phyloP scores from a whole-genome alignment of 768 basidiomycete genomes.

The Naganishia kalamii region DNA sequence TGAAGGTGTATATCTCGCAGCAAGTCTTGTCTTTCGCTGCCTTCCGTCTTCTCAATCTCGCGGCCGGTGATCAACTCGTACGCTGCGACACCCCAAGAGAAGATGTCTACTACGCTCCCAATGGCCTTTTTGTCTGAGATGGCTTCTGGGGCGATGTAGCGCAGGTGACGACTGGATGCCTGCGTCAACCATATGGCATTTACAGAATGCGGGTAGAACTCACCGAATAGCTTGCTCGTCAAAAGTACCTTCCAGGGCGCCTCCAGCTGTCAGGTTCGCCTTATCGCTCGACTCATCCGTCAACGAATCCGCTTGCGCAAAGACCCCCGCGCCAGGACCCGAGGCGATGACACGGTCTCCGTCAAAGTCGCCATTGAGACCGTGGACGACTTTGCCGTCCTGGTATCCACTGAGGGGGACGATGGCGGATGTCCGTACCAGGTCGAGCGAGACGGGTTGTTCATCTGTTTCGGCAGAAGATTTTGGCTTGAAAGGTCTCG shows the following conservation, averaged over 20 bases:
- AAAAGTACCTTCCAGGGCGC: slow-evolving; percentile 13
- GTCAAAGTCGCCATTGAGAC: neutral
- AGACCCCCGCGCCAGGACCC: neutral
- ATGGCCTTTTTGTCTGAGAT: slow-evolving; percentile 16
- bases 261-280: neutral
- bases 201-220: neutral
- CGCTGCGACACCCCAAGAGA: slow-evolving; percentile 34
- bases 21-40: slow-evolving; percentile 26
- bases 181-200: neutral
- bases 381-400: neutral
- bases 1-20: slow-evolving; percentile 35
- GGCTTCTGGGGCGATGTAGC: slow-evolving; percentile 34
- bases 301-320: neutral
- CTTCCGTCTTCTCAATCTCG: slow-evolving; percentile 26
- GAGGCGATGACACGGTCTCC: slow-evolving; percentile 8
- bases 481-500: neutral
- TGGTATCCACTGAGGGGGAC: slow-evolving; percentile 11
- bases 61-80: slow-evolving; percentile 35
- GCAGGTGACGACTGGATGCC: slow-evolving; percentile 18
- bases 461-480: neutral
- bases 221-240: slow-evolving; percentile 12
- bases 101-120: slow-evolving; percentile 30
- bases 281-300: neutral
- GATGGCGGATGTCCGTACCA: slow-evolving; percentile 4
- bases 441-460: neutral